phyloP scores from a whole-genome alignment of 352 stramenopile genomes.

The Thalassiosira pacifica region DNA sequence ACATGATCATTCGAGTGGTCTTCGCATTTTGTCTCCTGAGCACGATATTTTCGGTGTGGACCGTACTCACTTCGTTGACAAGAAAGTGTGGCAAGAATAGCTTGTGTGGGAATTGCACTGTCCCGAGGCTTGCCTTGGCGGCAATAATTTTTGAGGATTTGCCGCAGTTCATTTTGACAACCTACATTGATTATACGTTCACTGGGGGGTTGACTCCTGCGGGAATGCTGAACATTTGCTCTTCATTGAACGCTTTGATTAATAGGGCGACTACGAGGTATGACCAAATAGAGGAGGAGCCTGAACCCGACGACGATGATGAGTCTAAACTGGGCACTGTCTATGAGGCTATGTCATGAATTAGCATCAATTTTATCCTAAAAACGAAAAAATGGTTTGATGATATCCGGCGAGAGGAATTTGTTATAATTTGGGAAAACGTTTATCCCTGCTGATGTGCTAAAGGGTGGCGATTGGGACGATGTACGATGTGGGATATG shows the following conservation, averaged over 20 bases:
- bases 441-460: too few relatives aligned
- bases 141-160: conserved; percentile 54
- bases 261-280: conserved; percentile 47
- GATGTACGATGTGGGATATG: too few relatives aligned
- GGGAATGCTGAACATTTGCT: conserved; percentile 59
- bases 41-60: conserved; percentile 41
- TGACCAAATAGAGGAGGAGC: conserved; percentile 39
- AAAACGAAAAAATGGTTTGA: too few relatives aligned
- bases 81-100: conserved; percentile 32
- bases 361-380: too few relatives aligned
- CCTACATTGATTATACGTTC: conserved; percentile 48
- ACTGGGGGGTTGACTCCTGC: conserved; percentile 17
- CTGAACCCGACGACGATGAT: conserved; percentile 22
- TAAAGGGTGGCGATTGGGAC: too few relatives aligned
- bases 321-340: conserved; percentile 14
- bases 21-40: conserved; percentile 46
- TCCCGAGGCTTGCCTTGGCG: conserved; percentile 31
- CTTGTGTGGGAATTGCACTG: conserved; percentile 57
- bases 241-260: conserved; percentile 43
- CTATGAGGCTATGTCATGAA: conserved; percentile 35
- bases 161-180: conserved; percentile 54
- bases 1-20: conserved; percentile 25
- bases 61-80: conserved; percentile 28
- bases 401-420: too few relatives aligned
- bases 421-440: too few relatives aligned